Evolutionary conservation across 2,329 filamentous ascomycete genomes (phyloP), one percentile per base, ranked within the genome.

Genomic region (Phaeosphaeriaceae sp.): DNA sequence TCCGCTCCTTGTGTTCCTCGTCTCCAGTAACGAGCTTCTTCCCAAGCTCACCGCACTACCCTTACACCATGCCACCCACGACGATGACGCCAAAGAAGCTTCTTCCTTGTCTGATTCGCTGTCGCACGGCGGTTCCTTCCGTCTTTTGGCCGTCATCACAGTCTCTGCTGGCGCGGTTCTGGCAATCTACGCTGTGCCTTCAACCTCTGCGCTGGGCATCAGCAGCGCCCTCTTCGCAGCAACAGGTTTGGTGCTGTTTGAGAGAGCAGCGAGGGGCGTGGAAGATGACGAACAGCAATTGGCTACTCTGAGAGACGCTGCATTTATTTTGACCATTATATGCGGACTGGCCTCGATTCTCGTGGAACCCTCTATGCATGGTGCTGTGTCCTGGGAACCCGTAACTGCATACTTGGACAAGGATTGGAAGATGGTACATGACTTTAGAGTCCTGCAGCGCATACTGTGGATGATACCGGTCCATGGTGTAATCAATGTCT

Each of bases 221-320:
- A 76, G 75, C 34, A 73, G 75, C 55, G 71, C 71, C 18, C 60
- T 78, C 9, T 72, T 77, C 39, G 64, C 67, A 15, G 75, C 70
- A 3, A 54, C 70, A 4, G 75, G 75, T 9, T 61, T 78, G n/a
- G 58, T 74, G 13, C 59, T 78, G 37, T 64, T 79, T 29, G 73
- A 77, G 42, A 55, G 61, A n/a, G 68, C 72, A 39, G 53, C 67
- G 6, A 64, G 58, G 36, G 52, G 50, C 6, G 37, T 57, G 12
- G 63, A 58, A 16, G 62, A 70, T 20, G 64, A 67, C 29, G 50
- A 54, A 16, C 62, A 65, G 23, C 67, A 64, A 28, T 37, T 71
- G 15, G 56, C 56, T 34, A 61, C 57, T 4, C 40, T 72, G 20
- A 60, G 69, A 54, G 69, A 74, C 35, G 57, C 67, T 28, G 68